These are phyloP conservation scores for Colletotrichum liriopes DNA, from an alignment of 2,329 filamentous ascomycete genomes.

Conservation along the genomic window DNA sequence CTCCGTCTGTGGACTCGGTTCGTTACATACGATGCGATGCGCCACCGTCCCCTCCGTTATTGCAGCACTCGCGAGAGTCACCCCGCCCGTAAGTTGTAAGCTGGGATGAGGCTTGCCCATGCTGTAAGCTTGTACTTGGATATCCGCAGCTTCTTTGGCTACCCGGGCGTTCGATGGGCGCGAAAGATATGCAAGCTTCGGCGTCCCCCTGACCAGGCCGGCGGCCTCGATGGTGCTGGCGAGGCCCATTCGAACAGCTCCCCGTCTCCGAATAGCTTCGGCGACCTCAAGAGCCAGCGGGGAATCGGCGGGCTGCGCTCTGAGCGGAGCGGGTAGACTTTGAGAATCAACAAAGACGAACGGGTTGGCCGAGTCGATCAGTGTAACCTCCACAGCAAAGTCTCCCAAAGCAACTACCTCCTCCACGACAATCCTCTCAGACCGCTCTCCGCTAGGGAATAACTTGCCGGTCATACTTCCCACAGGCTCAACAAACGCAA, in stretches of 20 bases:
- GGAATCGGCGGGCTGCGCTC: constrained; percentile 55
- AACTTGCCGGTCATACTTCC: constrained; percentile 73
- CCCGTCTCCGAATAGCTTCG: constrained; percentile 68
- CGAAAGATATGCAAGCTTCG: constrained; percentile 72
- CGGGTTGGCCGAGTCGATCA: constrained; percentile 57
- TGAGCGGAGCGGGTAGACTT: constrained; percentile 61
- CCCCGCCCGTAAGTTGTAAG: constrained; percentile 66
- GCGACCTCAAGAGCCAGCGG: constrained; percentile 52
- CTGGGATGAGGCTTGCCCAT: constrained; percentile 67
- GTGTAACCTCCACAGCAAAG: constrained; percentile 52
- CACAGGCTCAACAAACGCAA: constrained; percentile 72
- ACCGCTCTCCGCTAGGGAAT: constrained; percentile 69
- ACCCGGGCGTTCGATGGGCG: constrained; percentile 26
- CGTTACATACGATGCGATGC: constrained; percentile 41
- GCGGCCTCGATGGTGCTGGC: constrained; percentile 56
- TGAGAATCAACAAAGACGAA: constrained; percentile 67
- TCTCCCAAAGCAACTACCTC: constrained; percentile 45
- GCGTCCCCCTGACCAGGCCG: constrained; percentile 53
- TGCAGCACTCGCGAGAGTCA: constrained; percentile 63
- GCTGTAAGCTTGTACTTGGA: constrained; percentile 63
- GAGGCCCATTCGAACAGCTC: constrained; percentile 72
- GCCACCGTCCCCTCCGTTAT: constrained; percentile 59
- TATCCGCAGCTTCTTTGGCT: constrained; percentile 49
- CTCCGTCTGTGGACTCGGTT: not conserved
- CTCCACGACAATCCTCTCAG: constrained; percentile 62